Evolutionary conservation across 192 early-diverging fungal species (phyloP).

Genomic region (Backusella macrospora): DNA sequence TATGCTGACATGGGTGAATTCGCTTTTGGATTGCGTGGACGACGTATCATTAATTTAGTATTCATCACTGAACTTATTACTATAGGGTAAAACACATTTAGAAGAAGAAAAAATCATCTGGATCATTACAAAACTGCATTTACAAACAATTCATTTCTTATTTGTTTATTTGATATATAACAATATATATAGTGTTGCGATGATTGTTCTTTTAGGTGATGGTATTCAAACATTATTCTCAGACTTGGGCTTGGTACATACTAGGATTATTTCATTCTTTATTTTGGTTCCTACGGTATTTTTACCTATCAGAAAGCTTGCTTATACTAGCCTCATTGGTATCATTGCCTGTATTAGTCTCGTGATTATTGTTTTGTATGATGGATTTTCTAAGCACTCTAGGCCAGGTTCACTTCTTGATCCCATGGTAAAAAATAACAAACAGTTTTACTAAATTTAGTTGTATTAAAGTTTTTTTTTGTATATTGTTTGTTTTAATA

Average conservation of each 20-base stretch:
- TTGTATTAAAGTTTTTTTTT: conserved; percentile 7
- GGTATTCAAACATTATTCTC: conserved; percentile 39
- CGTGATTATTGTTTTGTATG: conserved; percentile 55
- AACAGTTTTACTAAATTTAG: not conserved
- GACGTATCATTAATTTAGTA: conserved; percentile 25
- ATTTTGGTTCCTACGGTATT: conserved; percentile 56
- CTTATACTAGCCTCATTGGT: conserved; percentile 64
- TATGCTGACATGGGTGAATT: conserved; percentile 47
- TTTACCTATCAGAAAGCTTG: conserved; percentile 46
- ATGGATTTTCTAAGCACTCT: conserved; percentile 55
- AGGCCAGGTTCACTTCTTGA: conserved; percentile 58
- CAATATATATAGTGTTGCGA: conserved; percentile 38
- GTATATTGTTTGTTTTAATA: not conserved
- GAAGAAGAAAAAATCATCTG: not conserved
- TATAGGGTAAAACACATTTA: conserved; percentile 9
- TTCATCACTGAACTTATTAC: conserved; percentile 41
- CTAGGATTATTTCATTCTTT: conserved; percentile 51
- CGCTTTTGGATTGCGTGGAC: conserved; percentile 34
- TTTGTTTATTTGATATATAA: conserved; percentile 8
- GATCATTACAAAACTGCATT: not conserved
- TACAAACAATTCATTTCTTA: not conserved
- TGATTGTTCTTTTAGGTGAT: conserved; percentile 42
- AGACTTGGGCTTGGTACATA: conserved; percentile 10
- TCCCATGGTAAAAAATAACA: conserved; percentile 41
- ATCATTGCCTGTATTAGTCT: conserved; percentile 54